These are phyloP conservation scores for Aspergillus avenaceus DNA, from an alignment of 495 filamentous ascomycete species.

Conservation along the genomic window DNA sequence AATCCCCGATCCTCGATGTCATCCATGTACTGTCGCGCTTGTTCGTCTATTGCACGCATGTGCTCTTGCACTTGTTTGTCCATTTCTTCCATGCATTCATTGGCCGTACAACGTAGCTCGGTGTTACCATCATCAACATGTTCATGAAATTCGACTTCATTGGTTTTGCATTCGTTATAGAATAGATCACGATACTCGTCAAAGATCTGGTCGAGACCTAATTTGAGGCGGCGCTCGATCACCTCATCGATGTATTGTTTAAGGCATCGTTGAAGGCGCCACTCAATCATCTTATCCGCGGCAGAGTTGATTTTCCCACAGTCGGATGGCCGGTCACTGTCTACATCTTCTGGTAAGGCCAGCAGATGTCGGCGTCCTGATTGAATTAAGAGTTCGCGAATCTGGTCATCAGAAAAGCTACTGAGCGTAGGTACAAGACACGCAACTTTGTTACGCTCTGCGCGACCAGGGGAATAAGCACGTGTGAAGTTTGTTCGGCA, in stretches of 20 bases:
- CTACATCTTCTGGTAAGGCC: constrained; percentile 13
- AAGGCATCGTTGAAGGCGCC: constrained; percentile 14
- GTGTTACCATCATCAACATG: constrained; percentile 15
- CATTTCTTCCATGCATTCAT: constrained; percentile 16
- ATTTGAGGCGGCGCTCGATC: constrained; percentile 13
- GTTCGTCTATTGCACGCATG: constrained; percentile 12
- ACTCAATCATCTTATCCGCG: constrained; percentile 9
- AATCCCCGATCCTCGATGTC: constrained; percentile 8
- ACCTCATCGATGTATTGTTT: constrained; percentile 14
- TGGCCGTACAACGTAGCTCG: constrained; percentile 14
- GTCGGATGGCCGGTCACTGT: constrained; percentile 6
- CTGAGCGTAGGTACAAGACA: constrained; percentile 14
- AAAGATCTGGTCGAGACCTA: constrained; percentile 12
- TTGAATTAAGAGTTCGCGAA: constrained; percentile 15
- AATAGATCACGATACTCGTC: constrained; percentile 17
- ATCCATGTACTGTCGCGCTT: constrained; percentile 14
- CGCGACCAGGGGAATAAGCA: constrained; percentile 8
- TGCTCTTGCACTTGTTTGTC: constrained; percentile 6
- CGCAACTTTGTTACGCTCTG: constrained; percentile 12
- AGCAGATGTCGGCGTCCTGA: constrained; percentile 16
- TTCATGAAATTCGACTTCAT: constrained; percentile 14
- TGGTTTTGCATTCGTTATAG: constrained; percentile 10
- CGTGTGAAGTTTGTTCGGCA: constrained; percentile 14
- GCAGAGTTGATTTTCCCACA: constrained; percentile 7
- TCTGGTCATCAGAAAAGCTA: constrained; percentile 12